Base-by-base conservation (phyloP, 202 grass and related monocot genomes). In the Bolboschoenoplectus hybrid region DNA sequence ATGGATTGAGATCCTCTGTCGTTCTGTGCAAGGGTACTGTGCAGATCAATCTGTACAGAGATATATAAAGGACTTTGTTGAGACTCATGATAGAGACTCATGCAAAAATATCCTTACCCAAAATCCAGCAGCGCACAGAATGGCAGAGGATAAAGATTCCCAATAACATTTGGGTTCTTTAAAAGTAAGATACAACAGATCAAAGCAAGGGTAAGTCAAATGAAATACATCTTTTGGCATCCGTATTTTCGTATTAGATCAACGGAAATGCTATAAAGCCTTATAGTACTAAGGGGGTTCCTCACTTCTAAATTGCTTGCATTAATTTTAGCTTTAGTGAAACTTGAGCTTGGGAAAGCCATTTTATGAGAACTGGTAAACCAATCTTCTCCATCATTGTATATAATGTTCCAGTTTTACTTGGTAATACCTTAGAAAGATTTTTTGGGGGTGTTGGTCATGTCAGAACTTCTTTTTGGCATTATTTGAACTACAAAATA, bases 261-360 rank as follows among this genome's bases (percentile, higher is more conserved):
- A 12, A 26, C n/a, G 5, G 50, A 74, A 74, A 19, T 44, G 67
- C 40, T 44, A 10, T 20, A 1, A 10, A 50, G 17, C 70, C 45
- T 74, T 74, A 13, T 74, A 74, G 0, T 74, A 10, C n/a, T 74
- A 12, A 26, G 44, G 40, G 43, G 1, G 1, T 0, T 10, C 20
- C n/a, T 9, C 70, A 74, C 70, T 36, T 76, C 47, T 76, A 76
- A 50, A 74, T 76, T 40, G 35, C 6, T 78, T 79, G 34, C 7
- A 20, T 19, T 79, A 52, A 17, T 40, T 79, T 58, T 79, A 38
- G 26, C 9, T 32, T 55, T 36, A 39, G 6, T 79, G 5, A 60
- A 60, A 79, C 41, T 79, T 40, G 35, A 19, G 75, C 52, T 58
- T n/a, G 75, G 26, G 13, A 17, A 58, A 79, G 60, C 2, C 52